Evolutionary conservation across 108 stramenopile species (phyloP), one percentile per base, ranked within the genome.

Genomic region (Cyclotella sp.): DNA sequence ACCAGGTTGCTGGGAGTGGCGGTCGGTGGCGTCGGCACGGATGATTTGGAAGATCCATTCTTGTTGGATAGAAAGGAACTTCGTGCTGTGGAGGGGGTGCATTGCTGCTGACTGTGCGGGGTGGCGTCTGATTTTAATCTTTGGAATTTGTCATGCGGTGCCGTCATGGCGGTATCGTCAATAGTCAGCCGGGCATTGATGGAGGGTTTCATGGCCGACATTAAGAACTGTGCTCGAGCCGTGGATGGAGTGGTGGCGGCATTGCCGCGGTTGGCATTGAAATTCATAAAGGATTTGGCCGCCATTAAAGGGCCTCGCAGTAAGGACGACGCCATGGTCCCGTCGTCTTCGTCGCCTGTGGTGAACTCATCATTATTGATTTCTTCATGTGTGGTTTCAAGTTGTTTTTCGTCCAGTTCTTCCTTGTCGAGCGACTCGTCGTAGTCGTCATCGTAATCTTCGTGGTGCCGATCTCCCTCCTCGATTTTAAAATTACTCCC

Each of bases 221-320:
- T 14, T 13, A 66, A 16, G 65, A 66, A 49, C 4, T 66, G 45
- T 2, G 14, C 39, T 49, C 65, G 65, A 45, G 65, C 65, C 18
- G 65, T 49, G 18, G 65, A 66, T 27, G 65, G 65, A 14, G 65
- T 66, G 15, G 28, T 46, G 16, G 24, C 62, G 3, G 4, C 10
- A 3, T 16, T 12, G 19, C 3, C n/a, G 29, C 14, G 58, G 3
- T 3, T 59, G 58, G 29, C 15, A 12, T 59, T 6, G 41, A 34
- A 9, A 18, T 68, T 34, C 52, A 68, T 68, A 40, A 59, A 61
- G 3, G 76, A 77, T 19, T 54, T 70, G 60, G 75, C 74, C 5
- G 81, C 81, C 81, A 82, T 82, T 63, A 82, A 40, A 14, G 81
- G 81, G 4, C 74, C 81, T 15, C 81, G 69, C 12, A 82, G 54